Evolutionary conservation across 495 filamentous ascomycete species (phyloP).

Genomic region (Schizothecium vesticola): DNA sequence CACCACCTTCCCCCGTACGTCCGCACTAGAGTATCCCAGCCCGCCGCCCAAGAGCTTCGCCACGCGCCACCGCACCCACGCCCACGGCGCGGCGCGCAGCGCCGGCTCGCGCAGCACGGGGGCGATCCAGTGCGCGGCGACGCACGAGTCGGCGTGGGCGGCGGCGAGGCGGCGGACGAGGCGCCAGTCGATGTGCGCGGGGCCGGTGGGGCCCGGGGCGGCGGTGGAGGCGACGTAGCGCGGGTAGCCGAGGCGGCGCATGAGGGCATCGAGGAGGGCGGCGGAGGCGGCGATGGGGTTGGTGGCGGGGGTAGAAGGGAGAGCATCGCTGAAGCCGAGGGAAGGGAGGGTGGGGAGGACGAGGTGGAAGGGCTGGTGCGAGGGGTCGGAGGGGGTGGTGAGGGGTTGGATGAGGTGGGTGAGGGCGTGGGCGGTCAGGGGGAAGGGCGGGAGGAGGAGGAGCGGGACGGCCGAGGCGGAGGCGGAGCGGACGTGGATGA

Average conservation of each 20-base stretch:
- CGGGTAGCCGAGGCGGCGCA: constrained; percentile 60
- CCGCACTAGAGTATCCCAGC: constrained; percentile 33
- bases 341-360: constrained; percentile 69
- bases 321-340: constrained; percentile 60
- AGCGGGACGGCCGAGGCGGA: constrained; percentile 51
- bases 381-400: constrained; percentile 34
- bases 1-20: not conserved
- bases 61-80: constrained; percentile 41
- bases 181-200: constrained; percentile 46
- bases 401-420: constrained; percentile 57
- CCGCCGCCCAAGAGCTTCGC: constrained; percentile 36
- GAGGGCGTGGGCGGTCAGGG: constrained; percentile 64
- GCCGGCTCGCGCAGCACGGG: constrained; percentile 35
- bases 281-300: constrained; percentile 54
- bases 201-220: constrained; percentile 31
- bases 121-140: constrained; percentile 59
- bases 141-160: constrained; percentile 49
- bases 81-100: constrained; percentile 26
- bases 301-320: constrained; percentile 43
- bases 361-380: constrained; percentile 56
- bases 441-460: constrained; percentile 62
- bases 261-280: constrained; percentile 56
- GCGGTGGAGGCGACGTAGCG: constrained; percentile 53
- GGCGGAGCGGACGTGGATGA: constrained; percentile 51
- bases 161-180: constrained; percentile 51